phyloP scores from a whole-genome alignment of 2,329 filamentous ascomycete species.

The Trichoderma semiorbis region DNA sequence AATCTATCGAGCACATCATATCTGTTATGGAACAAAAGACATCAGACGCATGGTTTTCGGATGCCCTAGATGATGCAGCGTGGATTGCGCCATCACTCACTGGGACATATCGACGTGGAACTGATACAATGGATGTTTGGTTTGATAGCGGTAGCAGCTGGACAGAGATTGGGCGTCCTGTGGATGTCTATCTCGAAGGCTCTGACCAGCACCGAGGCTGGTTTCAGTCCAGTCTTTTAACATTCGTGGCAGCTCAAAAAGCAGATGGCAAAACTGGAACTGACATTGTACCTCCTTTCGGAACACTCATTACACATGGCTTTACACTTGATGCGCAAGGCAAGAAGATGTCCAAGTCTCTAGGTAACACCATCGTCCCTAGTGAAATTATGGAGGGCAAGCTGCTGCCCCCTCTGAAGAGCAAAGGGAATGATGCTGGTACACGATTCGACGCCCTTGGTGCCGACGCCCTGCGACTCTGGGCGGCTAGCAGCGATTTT shows the following conservation, averaged over 20 bases:
- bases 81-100: constrained; percentile 71
- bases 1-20: constrained; percentile 82
- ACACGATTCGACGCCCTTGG: constrained; percentile 67
- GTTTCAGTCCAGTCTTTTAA: constrained; percentile 96
- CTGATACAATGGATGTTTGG: constrained; percentile 99
- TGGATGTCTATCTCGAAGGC: constrained; percentile 90
- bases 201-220: constrained; percentile 95
- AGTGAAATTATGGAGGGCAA: constrained; percentile 81
- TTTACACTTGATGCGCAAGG: constrained; percentile 86
- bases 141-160: constrained; percentile 97
- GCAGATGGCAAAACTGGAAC: constrained; percentile 29
- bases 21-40: constrained; percentile 71
- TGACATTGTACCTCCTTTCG: constrained; percentile 63
- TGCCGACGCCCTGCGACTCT: constrained; percentile 81
- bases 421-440: constrained; percentile 47
- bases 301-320: constrained; percentile 87
- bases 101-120: constrained; percentile 66
- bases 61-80: constrained; percentile 66
- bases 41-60: constrained; percentile 93
- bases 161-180: constrained; percentile 57
- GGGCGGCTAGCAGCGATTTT: constrained; percentile 90
- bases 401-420: constrained; percentile 66
- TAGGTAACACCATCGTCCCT: constrained; percentile 83
- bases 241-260: constrained; percentile 66
- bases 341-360: constrained; percentile 98